These are phyloP conservation scores for Stagonosporopsis cucurbitacearum DNA, from an alignment of 2,329 filamentous ascomycete species.

Conservation along the genomic window DNA sequence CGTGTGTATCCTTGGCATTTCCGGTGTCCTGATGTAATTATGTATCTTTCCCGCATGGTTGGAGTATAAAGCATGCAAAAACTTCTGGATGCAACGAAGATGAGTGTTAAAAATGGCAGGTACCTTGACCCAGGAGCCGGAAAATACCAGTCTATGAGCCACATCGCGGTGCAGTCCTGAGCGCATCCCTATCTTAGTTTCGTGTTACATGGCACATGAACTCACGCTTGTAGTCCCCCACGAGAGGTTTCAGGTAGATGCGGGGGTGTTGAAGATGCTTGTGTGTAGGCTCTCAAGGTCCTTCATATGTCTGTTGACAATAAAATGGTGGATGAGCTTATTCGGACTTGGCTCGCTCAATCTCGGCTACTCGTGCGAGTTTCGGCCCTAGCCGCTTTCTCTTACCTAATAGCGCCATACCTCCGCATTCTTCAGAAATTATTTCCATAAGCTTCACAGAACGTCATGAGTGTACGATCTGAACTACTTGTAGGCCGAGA, in stretches of 20 bases:
- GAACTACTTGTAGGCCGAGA: not conserved
- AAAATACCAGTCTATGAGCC: not conserved
- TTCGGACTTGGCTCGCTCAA: slow-evolving; percentile 10
- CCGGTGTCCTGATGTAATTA: not conserved
- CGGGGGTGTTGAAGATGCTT: not conserved
- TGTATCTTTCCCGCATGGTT: not conserved
- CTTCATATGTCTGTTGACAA: not conserved
- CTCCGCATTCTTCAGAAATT: slow-evolving; percentile 20
- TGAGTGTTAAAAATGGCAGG: not conserved
- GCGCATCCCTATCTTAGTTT: not conserved
- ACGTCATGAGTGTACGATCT: not conserved
- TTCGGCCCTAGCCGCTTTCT: slow-evolving; percentile 13
- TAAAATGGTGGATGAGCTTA: not conserved
- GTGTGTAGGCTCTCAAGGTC: not conserved
- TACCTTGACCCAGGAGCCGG: not conserved
- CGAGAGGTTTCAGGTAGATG: not conserved
- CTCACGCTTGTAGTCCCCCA: no score
- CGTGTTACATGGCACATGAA: not conserved
- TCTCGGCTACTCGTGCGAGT: slow-evolving; percentile 11
- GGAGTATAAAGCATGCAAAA: not conserved
- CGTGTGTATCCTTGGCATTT: not conserved
- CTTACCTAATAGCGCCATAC: slow-evolving; percentile 30
- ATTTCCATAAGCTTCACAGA: slow-evolving; percentile 1
- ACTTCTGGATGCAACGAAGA: not conserved
- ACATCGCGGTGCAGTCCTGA: not conserved